phyloP scores from a whole-genome alignment of 805 yeast species.

The Pichia exigua region DNA sequence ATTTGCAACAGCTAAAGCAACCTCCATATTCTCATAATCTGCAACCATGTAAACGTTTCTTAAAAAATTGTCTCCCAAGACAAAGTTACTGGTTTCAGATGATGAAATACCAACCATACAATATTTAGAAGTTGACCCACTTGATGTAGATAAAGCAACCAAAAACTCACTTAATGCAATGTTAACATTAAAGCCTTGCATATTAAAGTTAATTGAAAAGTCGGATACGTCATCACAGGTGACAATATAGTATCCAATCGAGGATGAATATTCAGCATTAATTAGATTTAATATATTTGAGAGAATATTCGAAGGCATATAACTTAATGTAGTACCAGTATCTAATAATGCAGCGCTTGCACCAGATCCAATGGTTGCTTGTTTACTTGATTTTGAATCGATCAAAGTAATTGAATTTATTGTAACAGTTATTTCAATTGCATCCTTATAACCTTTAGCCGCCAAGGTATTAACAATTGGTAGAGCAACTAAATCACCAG shows the following conservation, averaged over 20 bases:
- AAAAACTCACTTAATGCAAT: slow-evolving; percentile 36
- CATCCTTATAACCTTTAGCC: slow-evolving; percentile 27
- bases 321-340: slow-evolving; percentile 49
- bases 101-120: slow-evolving; percentile 40
- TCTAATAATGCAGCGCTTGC: slow-evolving; percentile 40
- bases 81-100: slow-evolving; percentile 28
- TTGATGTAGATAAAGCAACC: slow-evolving; percentile 14
- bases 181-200: slow-evolving; percentile 47
- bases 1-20: slow-evolving; percentile 35
- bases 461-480: slow-evolving; percentile 40
- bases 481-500: slow-evolving; percentile 43
- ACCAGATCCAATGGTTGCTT: slow-evolving; percentile 20
- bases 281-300: slow-evolving; percentile 22
- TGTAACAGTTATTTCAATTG: slow-evolving; percentile 43
- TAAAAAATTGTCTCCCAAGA: slow-evolving; percentile 50
- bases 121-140: slow-evolving; percentile 21
- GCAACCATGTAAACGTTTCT: slow-evolving; percentile 47
- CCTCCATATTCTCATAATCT: slow-evolving; percentile 39
- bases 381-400: slow-evolving; percentile 11
- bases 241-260: slow-evolving; percentile 38
- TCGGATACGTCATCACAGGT: slow-evolving; percentile 31
- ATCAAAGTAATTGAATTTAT: slow-evolving; percentile 30
- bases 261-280: slow-evolving; percentile 35
- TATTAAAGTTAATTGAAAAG: slow-evolving; percentile 35
- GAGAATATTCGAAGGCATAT: slow-evolving; percentile 32